Conservation (phyloP, 148 eudicot species). For the Cornus suecica region DNA sequence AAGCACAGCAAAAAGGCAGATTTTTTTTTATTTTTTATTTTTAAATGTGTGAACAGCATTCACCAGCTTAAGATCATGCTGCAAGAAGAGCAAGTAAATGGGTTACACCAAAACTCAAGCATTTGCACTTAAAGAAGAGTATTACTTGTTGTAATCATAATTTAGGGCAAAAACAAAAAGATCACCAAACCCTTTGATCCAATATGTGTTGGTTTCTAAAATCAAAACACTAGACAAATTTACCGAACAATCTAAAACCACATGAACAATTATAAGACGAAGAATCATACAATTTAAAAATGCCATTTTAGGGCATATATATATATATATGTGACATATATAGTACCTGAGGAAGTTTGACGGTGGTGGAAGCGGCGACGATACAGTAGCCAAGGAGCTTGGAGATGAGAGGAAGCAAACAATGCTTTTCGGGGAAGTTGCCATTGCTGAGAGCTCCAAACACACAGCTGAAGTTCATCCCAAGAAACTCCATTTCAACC, state of each 20-base stretch:
- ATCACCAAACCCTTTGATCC: neutral
- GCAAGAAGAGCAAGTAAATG: neutral
- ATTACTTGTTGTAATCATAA: neutral
- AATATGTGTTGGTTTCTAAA: neutral
- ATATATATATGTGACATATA: no score
- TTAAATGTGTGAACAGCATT: no score
- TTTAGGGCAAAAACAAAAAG: neutral
- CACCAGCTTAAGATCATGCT: no score
- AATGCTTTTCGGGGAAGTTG: constrained; percentile 62
- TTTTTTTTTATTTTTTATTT: no score
- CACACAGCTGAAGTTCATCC: constrained; percentile 78
- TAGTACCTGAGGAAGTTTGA: constrained; percentile 88
- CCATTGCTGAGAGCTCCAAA: constrained; percentile 51
- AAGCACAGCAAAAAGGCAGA: no score
- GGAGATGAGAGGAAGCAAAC: constrained; percentile 80
- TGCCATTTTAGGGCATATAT: neutral
- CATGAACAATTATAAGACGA: neutral
- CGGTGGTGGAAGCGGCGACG: constrained; percentile 95
- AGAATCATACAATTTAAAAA: neutral
- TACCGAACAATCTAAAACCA: neutral
- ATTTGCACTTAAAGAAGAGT: neutral
- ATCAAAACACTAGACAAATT: neutral
- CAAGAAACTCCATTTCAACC: constrained; percentile 61
- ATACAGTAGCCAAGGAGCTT: constrained; percentile 87
- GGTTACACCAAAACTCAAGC: neutral